Conservation (phyloP, 768 basidiomycete genomes). For the Tricholoma furcatifolium region DNA sequence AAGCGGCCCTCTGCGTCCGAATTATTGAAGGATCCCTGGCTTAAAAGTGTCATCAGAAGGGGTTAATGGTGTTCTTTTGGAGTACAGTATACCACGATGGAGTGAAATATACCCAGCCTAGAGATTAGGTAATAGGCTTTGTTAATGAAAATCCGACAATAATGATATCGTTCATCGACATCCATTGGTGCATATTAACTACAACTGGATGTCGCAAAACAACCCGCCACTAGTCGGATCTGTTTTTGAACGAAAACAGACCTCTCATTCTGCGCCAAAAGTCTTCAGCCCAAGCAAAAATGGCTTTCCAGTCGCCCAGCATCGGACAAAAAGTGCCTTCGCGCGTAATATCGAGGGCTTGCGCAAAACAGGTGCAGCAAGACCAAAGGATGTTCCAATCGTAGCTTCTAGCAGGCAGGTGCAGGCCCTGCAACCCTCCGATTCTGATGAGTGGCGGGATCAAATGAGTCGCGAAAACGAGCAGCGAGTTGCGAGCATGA, state of each 20-base stretch:
- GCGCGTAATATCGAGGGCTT: constrained; percentile 43
- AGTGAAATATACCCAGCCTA: background rate
- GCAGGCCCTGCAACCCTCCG: constrained; percentile 8
- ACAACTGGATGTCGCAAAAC: constrained; percentile 21
- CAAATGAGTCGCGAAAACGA: constrained; percentile 71
- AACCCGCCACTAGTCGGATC: constrained; percentile 36
- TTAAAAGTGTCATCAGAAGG: background rate
- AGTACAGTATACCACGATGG: no score
- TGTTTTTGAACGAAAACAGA: constrained; percentile 45
- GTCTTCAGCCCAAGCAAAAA: constrained; percentile 30
- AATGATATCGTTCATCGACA: background rate
- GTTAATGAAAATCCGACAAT: background rate
- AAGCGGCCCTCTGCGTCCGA: constrained; percentile 1
- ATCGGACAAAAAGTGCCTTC: constrained; percentile 67
- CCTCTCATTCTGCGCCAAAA: constrained; percentile 25
- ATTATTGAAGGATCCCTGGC: background rate
- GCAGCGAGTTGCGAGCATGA: constrained; percentile 62
- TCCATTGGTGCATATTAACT: background rate
- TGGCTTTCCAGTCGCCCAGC: constrained; percentile 65
- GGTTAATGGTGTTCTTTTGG: no score
- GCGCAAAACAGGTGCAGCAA: constrained; percentile 20
- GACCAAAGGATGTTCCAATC: constrained; percentile 28
- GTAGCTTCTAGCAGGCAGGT: constrained; percentile 12
- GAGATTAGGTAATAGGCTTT: constrained; percentile 23
- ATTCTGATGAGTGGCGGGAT: constrained; percentile 44